Evolutionary conservation across 495 filamentous ascomycete species (phyloP).

Genomic region (Lepraria neglecta): DNA sequence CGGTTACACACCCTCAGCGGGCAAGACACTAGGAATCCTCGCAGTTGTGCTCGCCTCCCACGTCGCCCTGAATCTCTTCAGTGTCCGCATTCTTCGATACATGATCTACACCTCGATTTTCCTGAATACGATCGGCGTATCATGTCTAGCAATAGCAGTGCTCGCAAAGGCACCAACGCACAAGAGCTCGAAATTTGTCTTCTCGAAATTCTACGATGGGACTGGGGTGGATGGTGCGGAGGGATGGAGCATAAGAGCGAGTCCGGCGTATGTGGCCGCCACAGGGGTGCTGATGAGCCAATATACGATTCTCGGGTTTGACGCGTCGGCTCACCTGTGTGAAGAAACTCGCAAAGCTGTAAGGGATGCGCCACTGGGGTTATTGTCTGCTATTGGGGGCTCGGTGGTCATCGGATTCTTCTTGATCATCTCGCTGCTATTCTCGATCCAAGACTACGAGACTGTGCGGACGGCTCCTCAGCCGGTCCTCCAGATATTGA

Average conservation of each 20-base stretch:
- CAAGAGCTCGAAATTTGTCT: conserved; percentile 51
- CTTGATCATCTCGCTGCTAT: conserved; percentile 48
- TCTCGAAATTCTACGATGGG: conserved; percentile 51
- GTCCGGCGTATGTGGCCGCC: conserved; percentile 49
- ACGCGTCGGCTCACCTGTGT: conserved; percentile 52
- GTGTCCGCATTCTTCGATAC: conserved; percentile 48
- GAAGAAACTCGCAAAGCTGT: conserved; percentile 54
- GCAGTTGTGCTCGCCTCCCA: conserved; percentile 54
- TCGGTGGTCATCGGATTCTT: conserved; percentile 57
- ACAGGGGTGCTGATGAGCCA: conserved; percentile 49
- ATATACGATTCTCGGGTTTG: conserved; percentile 50
- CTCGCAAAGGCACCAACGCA: conserved; percentile 55
- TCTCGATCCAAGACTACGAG: conserved; percentile 53
- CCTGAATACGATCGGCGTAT: conserved; percentile 51
- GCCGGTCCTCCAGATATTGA: conserved; percentile 51
- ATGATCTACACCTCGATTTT: conserved; percentile 58
- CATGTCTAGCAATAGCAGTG: conserved; percentile 50
- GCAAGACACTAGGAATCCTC: conserved; percentile 55
- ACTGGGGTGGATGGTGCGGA: conserved; percentile 36
- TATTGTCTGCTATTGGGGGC: conserved; percentile 49
- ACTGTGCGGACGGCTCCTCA: conserved; percentile 35
- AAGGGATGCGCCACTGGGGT: conserved; percentile 53
- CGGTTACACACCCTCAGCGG: conserved; percentile 42
- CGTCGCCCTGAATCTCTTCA: conserved; percentile 52
- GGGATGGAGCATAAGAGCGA: conserved; percentile 45